Evolutionary conservation across 805 yeast genomes (phyloP).

Genomic region (Saccharomyces kudriavzevii): DNA sequence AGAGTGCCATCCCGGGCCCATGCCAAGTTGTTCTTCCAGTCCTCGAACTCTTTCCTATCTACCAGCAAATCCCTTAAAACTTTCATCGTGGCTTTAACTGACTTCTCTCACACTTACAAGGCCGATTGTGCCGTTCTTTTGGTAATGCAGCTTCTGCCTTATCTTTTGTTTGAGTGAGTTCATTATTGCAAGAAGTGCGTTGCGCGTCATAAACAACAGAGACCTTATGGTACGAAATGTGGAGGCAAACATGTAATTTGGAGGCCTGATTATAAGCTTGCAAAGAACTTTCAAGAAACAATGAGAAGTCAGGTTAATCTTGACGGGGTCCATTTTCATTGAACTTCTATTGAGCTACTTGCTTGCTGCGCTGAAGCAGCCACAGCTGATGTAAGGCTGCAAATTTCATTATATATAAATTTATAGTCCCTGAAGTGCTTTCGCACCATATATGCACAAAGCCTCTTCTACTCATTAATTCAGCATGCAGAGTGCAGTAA

Average conservation of each 20-base stretch:
- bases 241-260: not conserved
- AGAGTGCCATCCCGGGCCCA: conserved; percentile 29
- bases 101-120: not conserved
- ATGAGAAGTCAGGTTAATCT: not conserved
- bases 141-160: not conserved
- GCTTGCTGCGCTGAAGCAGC: not conserved
- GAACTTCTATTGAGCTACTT: not conserved
- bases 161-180: not conserved
- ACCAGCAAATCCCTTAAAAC: conserved; percentile 22
- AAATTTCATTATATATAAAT: not conserved
- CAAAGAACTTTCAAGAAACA: not conserved
- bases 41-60: conserved; percentile 22
- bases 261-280: not conserved
- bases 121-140: not conserved
- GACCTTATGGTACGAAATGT: not conserved
- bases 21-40: conserved; percentile 19
- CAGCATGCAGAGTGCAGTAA: not conserved
- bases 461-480: not conserved
- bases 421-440: not conserved
- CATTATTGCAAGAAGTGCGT: not conserved
- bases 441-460: not conserved
- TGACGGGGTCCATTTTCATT: not conserved
- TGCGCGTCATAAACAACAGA: not conserved
- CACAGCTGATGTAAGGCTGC: not conserved
- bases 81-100: conserved; percentile 12